A percentile compares a stretch with the other conserved stretches of the same genome.
Conservation (phyloP, 1,284 basidiomycete species). For the Pulchroboletus neoregius region DNA sequence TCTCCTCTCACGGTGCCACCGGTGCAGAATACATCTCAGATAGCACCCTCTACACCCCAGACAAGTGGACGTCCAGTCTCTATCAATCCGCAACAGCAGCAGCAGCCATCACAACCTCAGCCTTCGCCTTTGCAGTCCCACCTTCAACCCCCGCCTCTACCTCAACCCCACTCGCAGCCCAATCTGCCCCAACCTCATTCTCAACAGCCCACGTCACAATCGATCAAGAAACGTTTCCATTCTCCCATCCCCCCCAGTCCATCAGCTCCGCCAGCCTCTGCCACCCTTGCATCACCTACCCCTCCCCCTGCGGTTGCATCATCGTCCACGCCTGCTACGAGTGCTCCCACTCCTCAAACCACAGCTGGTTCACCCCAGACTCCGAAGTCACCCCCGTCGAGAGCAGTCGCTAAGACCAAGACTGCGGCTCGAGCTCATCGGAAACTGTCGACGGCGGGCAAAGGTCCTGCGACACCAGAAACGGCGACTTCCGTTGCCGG, state of each 20-base stretch:
- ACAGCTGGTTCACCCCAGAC: slow-evolving; percentile 50
- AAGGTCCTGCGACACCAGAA: slow-evolving; percentile 34
- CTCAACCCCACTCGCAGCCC: slow-evolving; percentile 15
- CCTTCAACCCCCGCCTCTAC: slow-evolving; percentile 1
- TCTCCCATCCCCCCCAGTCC: slow-evolving; percentile 24
- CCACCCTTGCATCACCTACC: slow-evolving; percentile 35
- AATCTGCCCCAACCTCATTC: slow-evolving; percentile 11
- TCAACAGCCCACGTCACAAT: slow-evolving; percentile 12
- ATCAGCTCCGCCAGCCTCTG: slow-evolving; percentile 19
- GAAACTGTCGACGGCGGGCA: slow-evolving; percentile 48
- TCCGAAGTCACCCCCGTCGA: slow-evolving; percentile 53
- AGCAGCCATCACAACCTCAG: slow-evolving; percentile 21
- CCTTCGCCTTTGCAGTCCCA: slow-evolving; percentile 27
- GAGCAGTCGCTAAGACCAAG: slow-evolving; percentile 43
- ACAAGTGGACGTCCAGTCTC: slow-evolving; percentile 21
- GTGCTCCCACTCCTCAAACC: slow-evolving; percentile 51
- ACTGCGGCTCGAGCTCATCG: slow-evolving; percentile 37
- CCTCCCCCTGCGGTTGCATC: slow-evolving; percentile 32
- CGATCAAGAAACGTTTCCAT: slow-evolving; percentile 27
- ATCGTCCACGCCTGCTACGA: slow-evolving; percentile 38
- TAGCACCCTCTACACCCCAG: not conserved
- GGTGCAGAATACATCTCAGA: slow-evolving; percentile 19
- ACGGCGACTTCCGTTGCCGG: slow-evolving; percentile 32
- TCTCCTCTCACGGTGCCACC: slow-evolving; percentile 13
- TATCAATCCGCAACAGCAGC: slow-evolving; percentile 17